Conservation (phyloP, 2,329 filamentous ascomycete species). For the Didymella keratinophila region DNA sequence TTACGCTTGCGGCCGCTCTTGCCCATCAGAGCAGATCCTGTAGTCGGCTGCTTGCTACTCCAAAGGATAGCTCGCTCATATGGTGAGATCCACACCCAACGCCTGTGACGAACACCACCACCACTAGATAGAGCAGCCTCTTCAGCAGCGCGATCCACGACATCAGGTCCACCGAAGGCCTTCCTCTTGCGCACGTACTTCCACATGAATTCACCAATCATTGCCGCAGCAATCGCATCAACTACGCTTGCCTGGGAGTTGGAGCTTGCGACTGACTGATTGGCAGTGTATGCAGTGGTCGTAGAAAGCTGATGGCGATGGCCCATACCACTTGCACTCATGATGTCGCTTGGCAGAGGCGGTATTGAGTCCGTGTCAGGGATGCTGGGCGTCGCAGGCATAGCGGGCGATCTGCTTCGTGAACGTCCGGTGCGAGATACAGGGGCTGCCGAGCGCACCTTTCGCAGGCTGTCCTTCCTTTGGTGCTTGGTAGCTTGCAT, state of each 20-base stretch:
- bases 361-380: conserved; percentile 76
- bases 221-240: conserved; percentile 95
- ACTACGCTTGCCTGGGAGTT: conserved; percentile 81
- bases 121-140: conserved; percentile 71
- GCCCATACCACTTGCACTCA: conserved; percentile 55
- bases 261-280: conserved; percentile 64
- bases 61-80: conserved; percentile 97
- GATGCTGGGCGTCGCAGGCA: conserved; percentile 72
- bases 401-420: conserved; percentile 62
- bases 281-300: conserved; percentile 65
- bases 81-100: conserved; percentile 98
- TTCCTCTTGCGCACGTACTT: conserved; percentile 88
- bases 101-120: conserved; percentile 80
- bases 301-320: conserved; percentile 68
- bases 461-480: conserved; percentile 73
- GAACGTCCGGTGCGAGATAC: conserved; percentile 62
- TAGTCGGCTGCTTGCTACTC: conserved; percentile 96
- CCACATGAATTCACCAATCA: conserved; percentile 98
- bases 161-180: conserved; percentile 82
- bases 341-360: conserved; percentile 75
- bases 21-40: conserved; percentile 85
- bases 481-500: conserved; percentile 52
- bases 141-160: conserved; percentile 58
- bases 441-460: conserved; percentile 82
- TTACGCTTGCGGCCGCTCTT: conserved; percentile 94